Conservation (phyloP, 2,329 filamentous ascomycete genomes). For the Aspergillus fumigatus region DNA sequence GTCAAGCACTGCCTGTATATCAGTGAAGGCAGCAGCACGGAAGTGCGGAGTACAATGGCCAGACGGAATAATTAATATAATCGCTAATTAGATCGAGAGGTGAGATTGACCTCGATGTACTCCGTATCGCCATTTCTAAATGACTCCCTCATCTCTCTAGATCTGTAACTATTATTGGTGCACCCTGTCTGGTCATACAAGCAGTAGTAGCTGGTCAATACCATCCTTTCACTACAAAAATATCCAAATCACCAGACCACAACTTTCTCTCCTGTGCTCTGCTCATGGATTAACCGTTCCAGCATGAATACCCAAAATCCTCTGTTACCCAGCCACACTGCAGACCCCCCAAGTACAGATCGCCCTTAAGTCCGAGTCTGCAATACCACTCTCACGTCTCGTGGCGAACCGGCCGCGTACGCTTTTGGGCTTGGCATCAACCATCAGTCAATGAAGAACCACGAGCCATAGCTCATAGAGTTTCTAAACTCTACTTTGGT, state of each 20-base stretch:
- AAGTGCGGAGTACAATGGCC: too few relatives aligned
- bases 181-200: not conserved
- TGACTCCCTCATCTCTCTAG: not conserved
- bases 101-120: not conserved
- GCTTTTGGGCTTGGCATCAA: constrained; percentile 2
- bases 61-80: not conserved
- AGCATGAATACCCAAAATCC: not conserved
- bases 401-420: constrained; percentile 9
- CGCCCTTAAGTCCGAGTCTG: not conserved
- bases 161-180: too few relatives aligned
- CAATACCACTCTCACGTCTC: not conserved
- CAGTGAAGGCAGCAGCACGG: too few relatives aligned
- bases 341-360: too few relatives aligned
- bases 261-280: not conserved
- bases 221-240: not conserved
- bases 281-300: not conserved
- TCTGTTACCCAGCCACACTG: not conserved
- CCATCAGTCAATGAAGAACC: not conserved
- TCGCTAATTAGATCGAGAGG: not conserved
- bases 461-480: not conserved
- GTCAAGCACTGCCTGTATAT: too few relatives aligned
- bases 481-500: not conserved
- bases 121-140: too few relatives aligned
- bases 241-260: not conserved
- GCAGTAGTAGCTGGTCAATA: not conserved